Evolutionary conservation across 2,329 filamentous ascomycete species (phyloP), one percentile per base, ranked within the genome.

Genomic region (Pestalotiopsis sp.): DNA sequence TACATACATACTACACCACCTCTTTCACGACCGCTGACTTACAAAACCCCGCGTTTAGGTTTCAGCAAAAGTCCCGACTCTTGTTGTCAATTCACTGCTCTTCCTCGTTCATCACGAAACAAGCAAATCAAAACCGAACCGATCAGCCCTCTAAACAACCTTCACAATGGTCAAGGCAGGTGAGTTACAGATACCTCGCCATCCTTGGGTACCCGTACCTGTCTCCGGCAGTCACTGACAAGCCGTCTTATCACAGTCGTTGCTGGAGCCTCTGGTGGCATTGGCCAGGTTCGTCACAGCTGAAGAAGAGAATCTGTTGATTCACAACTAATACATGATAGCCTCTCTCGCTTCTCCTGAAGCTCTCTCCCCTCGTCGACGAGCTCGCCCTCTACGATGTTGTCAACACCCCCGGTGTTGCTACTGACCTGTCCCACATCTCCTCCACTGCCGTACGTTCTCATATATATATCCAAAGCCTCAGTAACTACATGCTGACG

Each of bases 371-470:
- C 73, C 90, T 94, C 79, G 88, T 99, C 78, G 92, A 95, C 78
- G 93, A 98, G 86, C 93, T 99, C 77, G 88, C 94, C 71, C 93
- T 99, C 77, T 99, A 98, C 88, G 96, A 99, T 97, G 95, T 99
- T 75, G 95, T 98, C 83, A 98, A 98, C 89, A 97, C 94, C 64
- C 95, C 94, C 76, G 96, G 96, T 83, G 96, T 99, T 79, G 93
- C 95, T 73, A 91, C 95, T 78, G 96, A 99, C 82, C 91, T 99
- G 70, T 98, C 95, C 70, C 96, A 99, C 88, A 98, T 99, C 84
- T 97, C 95, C 70, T 93, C 94, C 71, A 88, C 89, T 76, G 95
- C 96, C 73, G 93, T 91, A 81, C 81, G 86, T 66, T n/a, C 12
- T 36, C 36, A n/a, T 20, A 17, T 4, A 3, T n/a, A 60, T 12